Evolutionary conservation across 768 basidiomycete species (phyloP), one percentile per base, ranked within the genome.

Genomic region (Crepidotus variabilis): DNA sequence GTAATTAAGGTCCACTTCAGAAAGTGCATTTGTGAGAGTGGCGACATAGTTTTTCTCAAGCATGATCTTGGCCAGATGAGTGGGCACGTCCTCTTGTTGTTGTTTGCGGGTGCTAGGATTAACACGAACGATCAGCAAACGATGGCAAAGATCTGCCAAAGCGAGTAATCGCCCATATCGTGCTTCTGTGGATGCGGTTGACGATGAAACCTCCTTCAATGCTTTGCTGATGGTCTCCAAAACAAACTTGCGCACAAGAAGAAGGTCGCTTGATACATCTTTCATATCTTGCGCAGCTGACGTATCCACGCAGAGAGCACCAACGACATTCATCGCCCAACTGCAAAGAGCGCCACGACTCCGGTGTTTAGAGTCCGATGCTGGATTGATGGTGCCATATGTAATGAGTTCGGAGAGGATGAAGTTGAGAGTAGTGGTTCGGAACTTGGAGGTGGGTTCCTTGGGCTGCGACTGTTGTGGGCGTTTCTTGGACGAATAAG

Each of bases 41-140:
- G 89, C 81, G 14, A 98, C 97, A 60, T 92, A 95, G 66, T 92
- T 92, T 76, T 98, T 98, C 78, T 99, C 97, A 51, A 99, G 73
- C 97, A 99, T 99, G 60, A 95, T 82, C 75, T 98, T 98, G 20
- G 96, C 94, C 52, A 98, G 82, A 59, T 97, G 95, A 7, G 94
- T 88, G 2, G 88, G 88, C n/a, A 80, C 80, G 50, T 94, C 96
- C 47, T 85, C 85, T 55, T 80, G 77, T 39, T 78, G 75, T 60
- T 80, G 84, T 47, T 85, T 70, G 34, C 67, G 76, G 53, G 83
- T 79, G 34, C 74, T 69, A 6, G 75, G 75, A 57, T 82, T 87
- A 70, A 88, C 85, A 24, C 88, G 84, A 21, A 90, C 87, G 1
- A 87, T 90, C 55, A 99, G 77, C 33, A 99, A 75, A 8, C 94